A percentile compares a stretch with the other conserved stretches of the same genome.
phyloP scores from a whole-genome alignment of 306 rosid genomes.

The Cicer arietinum region DNA sequence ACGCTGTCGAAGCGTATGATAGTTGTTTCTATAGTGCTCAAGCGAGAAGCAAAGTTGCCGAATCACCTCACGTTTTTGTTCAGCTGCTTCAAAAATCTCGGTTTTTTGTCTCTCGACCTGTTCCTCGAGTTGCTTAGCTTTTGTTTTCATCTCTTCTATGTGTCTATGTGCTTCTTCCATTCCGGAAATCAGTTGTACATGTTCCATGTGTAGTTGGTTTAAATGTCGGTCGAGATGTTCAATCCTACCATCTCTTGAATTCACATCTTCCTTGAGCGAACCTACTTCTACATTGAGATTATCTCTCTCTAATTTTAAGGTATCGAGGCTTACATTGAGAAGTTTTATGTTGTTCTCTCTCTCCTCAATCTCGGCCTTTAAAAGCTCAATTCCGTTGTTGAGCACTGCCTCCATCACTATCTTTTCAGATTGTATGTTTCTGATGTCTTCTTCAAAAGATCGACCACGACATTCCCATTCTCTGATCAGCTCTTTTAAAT shows the following conservation, averaged over 20 bases:
- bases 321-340: conserved; percentile 52
- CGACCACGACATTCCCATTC: conserved; percentile 77
- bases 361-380: conserved; percentile 56
- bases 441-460: conserved; percentile 79
- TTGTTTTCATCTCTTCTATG: conserved; percentile 59
- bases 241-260: conserved; percentile 53
- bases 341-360: conserved; percentile 53
- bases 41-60: conserved; percentile 84
- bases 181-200: conserved; percentile 49
- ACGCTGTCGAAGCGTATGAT: conserved; percentile 67
- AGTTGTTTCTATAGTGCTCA: conserved; percentile 71
- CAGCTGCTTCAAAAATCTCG: conserved; percentile 72
- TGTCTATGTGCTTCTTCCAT: conserved; percentile 56
- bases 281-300: conserved; percentile 52
- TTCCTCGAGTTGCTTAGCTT: conserved; percentile 61
- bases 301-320: conserved; percentile 60
- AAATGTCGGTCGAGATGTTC: conserved; percentile 53
- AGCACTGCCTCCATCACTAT: conserved; percentile 59
- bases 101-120: conserved; percentile 72
- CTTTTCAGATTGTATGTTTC: conserved; percentile 70
- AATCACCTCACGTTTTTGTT: conserved; percentile 89
- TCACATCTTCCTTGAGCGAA: conserved; percentile 52
- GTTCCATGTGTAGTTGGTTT: conserved; percentile 64
- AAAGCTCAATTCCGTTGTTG: conserved; percentile 50
- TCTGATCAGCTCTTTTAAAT: conserved; percentile 61